A percentile compares a stretch with the other conserved stretches of the same genome.
phyloP scores from a whole-genome alignment of 2,329 filamentous ascomycete species.

The Macrophomina pseudophaseolina region DNA sequence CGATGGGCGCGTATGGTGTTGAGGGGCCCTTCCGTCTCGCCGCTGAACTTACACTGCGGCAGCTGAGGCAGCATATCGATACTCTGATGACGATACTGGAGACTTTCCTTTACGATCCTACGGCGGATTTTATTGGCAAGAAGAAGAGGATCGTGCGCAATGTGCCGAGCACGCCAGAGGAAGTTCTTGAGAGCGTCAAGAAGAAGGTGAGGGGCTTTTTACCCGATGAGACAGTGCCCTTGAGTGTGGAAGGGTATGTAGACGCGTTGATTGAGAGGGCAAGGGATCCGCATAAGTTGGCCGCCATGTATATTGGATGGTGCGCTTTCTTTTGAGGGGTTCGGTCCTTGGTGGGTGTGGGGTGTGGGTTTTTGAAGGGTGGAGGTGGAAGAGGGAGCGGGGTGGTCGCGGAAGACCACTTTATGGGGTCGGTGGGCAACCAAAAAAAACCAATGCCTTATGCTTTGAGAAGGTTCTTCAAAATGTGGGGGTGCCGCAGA shows the following conservation, averaged over 20 bases:
- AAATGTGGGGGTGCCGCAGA: no score
- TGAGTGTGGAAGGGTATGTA: slow-evolving; percentile 97
- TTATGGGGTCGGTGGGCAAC: no score
- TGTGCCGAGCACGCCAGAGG: slow-evolving; percentile 72
- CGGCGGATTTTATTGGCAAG: slow-evolving; percentile 84
- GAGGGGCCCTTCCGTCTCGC: slow-evolving; percentile 90
- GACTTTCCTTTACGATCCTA: slow-evolving; percentile 96
- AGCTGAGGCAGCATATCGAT: slow-evolving; percentile 90
- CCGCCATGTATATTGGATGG: slow-evolving; percentile 98
- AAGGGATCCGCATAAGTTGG: slow-evolving; percentile 76
- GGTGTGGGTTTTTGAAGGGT: no score
- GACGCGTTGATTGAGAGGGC: slow-evolving; percentile 91
- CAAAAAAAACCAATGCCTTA: no score
- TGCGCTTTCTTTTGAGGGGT: slow-evolving; percentile 65
- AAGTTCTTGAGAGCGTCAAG: slow-evolving; percentile 87
- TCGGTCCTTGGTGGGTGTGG: no score
- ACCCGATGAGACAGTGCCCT: slow-evolving; percentile 84
- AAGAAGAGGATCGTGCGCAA: slow-evolving; percentile 59
- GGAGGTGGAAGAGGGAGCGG: no score
- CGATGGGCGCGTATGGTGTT: slow-evolving; percentile 93
- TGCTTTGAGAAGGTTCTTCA: no score
- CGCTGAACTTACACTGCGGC: slow-evolving; percentile 82
- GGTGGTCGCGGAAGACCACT: no score
- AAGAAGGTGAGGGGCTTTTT: slow-evolving; percentile 85
- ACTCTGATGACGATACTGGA: slow-evolving; percentile 97